phyloP scores from a whole-genome alignment of 139 green algal species.

The Limnomonas spitsbergensis region DNA sequence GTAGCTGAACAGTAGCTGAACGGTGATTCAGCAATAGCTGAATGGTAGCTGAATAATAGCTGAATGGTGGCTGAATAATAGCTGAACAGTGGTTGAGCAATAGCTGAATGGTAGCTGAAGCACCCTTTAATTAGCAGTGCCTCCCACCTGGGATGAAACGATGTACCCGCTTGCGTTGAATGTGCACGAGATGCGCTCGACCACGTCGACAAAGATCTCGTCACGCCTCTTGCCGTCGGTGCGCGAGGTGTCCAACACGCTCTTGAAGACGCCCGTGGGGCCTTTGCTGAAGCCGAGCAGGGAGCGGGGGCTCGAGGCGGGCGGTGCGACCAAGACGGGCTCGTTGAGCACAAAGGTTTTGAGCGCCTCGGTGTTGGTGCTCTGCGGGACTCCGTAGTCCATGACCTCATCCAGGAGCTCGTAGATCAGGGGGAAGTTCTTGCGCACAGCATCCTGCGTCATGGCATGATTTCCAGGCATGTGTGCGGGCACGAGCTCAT shows the following conservation, averaged over 20 bases:
- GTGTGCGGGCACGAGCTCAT: too few species aligned
- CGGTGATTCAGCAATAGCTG: too few species aligned
- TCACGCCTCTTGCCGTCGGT: slow-evolving; percentile 63
- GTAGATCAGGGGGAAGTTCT: slow-evolving; percentile 96
- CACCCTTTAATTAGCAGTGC: too few species aligned
- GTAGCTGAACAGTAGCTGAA: too few species aligned
- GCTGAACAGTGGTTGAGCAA: too few species aligned
- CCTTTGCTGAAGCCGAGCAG: slow-evolving; percentile 49
- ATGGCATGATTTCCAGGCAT: too few species aligned
- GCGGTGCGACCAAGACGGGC: slow-evolving; percentile 61
- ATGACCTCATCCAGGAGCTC: slow-evolving; percentile 95
- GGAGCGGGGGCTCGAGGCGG: not conserved
- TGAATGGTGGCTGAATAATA: too few species aligned
- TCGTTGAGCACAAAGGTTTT: slow-evolving; percentile 93
- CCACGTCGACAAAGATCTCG: slow-evolving; percentile 98
- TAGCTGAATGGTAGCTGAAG: too few species aligned
- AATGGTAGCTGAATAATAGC: too few species aligned
- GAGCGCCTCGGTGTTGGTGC: slow-evolving; percentile 85
- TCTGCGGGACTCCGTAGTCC: slow-evolving; percentile 84
- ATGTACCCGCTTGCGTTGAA: slow-evolving; percentile 85
- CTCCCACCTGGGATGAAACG: slow-evolving; percentile 71
- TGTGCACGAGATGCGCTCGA: slow-evolving; percentile 89
- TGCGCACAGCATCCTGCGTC: slow-evolving; percentile 94
- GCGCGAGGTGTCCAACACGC: slow-evolving; percentile 76
- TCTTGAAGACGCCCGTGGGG: slow-evolving; percentile 85